Percentiles rank a stretch among this genome's conserved stretches.
Conservation (phyloP, 2,329 filamentous ascomycete genomes). For the Fonsecaea monophora region DNA sequence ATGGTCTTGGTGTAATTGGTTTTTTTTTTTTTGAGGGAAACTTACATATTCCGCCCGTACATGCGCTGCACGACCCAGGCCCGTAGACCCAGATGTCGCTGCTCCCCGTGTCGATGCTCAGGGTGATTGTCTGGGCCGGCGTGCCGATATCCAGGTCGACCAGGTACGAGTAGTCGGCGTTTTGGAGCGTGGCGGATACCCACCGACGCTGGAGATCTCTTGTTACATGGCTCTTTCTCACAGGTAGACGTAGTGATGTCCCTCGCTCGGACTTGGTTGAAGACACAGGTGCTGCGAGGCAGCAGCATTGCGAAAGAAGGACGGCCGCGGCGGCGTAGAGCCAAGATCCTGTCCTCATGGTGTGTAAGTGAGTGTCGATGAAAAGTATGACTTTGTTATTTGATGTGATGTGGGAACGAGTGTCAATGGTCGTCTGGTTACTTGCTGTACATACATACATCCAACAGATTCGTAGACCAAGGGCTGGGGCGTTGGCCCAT, state of each 20-base stretch:
- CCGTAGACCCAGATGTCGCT: slow-evolving; percentile 67
- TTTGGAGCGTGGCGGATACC: background rate
- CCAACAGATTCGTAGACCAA: background rate
- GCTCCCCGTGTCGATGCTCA: slow-evolving; percentile 68
- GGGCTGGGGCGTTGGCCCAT: background rate
- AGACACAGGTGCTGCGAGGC: background rate
- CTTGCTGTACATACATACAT: background rate
- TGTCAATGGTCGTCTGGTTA: too few relatives aligned
- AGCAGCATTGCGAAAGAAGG: background rate
- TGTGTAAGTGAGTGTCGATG: background rate
- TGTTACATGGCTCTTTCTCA: background rate
- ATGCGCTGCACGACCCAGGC: slow-evolving; percentile 42
- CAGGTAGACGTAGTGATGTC: background rate
- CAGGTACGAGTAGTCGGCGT: background rate
- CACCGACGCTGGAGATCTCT: background rate
- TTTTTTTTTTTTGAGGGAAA: background rate
- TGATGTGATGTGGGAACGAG: too few relatives aligned
- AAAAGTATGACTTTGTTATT: background rate
- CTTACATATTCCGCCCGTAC: slow-evolving; percentile 30
- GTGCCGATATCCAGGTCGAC: slow-evolving; percentile 61
- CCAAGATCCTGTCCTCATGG: background rate
- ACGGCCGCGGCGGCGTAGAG: background rate
- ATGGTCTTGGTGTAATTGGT: slow-evolving; percentile 20
- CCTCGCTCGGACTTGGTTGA: background rate
- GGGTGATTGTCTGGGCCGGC: slow-evolving; percentile 59